Conservation (phyloP, 108 stramenopile genomes). For the Cylindrotheca closterium region DNA sequence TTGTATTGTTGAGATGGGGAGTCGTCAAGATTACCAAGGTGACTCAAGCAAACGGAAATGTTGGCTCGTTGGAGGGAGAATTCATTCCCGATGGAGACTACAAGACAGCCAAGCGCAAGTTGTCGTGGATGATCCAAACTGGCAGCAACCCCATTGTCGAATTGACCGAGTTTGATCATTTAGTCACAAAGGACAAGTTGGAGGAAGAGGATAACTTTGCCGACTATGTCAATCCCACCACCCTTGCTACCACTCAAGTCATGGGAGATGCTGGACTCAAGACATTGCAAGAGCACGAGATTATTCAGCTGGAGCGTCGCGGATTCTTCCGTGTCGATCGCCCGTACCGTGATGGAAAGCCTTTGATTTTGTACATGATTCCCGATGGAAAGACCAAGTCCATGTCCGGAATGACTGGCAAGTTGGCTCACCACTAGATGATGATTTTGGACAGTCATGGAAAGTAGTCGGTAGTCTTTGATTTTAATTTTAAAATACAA, state of each 20-base stretch:
- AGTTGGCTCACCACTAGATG: slow-evolving; percentile 83
- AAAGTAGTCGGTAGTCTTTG: no score
- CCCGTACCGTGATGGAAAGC: slow-evolving; percentile 81
- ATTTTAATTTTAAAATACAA: no score
- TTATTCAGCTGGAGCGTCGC: slow-evolving; percentile 97
- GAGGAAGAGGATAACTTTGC: slow-evolving; percentile 96
- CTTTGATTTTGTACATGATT: slow-evolving; percentile 91
- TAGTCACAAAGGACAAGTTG: slow-evolving; percentile 93
- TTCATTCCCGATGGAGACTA: slow-evolving; percentile 88
- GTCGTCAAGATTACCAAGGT: slow-evolving; percentile 86
- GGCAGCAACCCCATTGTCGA: slow-evolving; percentile 45
- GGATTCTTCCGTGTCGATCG: slow-evolving; percentile 95
- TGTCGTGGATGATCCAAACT: slow-evolving; percentile 89
- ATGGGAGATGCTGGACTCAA: slow-evolving; percentile 84
- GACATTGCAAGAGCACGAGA: slow-evolving; percentile 78
- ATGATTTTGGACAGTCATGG: no score
- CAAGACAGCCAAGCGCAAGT: slow-evolving; percentile 90
- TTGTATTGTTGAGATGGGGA: slow-evolving; percentile 96
- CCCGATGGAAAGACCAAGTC: slow-evolving; percentile 97
- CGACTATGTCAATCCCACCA: slow-evolving; percentile 90
- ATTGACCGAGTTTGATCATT: slow-evolving; percentile 95
- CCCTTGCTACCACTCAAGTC: slow-evolving; percentile 77
- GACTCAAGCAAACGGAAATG: slow-evolving; percentile 49
- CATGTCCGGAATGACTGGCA: slow-evolving; percentile 90
- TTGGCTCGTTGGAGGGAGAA: slow-evolving; percentile 51